Evolutionary conservation across 345 rosid genomes (phyloP).

Genomic region (Eucalyptus shirleyi): DNA sequence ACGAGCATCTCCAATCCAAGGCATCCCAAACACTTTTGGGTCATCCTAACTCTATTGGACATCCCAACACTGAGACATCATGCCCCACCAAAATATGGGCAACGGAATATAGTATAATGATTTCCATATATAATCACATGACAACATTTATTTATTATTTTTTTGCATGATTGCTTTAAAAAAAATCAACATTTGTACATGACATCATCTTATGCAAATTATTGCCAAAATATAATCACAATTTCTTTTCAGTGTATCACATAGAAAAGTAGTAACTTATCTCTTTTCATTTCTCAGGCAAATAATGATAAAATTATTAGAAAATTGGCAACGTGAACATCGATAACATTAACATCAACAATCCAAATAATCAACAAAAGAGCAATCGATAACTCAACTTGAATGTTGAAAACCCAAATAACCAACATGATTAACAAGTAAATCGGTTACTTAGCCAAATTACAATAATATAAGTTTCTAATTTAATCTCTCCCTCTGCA

Average conservation of each 20-base stretch:
- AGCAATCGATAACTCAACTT: background rate
- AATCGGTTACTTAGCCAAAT: background rate
- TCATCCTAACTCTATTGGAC: background rate
- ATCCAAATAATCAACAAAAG: background rate
- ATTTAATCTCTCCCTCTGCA: no score
- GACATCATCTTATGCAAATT: background rate
- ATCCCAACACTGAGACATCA: background rate
- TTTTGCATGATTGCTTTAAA: background rate
- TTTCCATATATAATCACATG: no score
- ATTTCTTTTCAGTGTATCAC: rapidly evolving
- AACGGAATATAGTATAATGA: background rate
- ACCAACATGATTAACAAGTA: no score
- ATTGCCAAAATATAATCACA: background rate
- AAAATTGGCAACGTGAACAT: background rate
- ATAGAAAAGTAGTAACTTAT: no score
- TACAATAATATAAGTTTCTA: no score
- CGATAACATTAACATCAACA: background rate
- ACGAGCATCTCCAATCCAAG: background rate
- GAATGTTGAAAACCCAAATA: background rate
- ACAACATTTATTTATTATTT: background rate
- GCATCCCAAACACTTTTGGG: no score
- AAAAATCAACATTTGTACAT: background rate
- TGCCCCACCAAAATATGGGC: background rate
- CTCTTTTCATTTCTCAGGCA: background rate
- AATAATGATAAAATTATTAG: no score